A percentile compares a stretch with the other conserved stretches of the same genome.
phyloP scores from a whole-genome alignment of 1,139 yeast species.

The Hemisphaericaspora subhashii region DNA sequence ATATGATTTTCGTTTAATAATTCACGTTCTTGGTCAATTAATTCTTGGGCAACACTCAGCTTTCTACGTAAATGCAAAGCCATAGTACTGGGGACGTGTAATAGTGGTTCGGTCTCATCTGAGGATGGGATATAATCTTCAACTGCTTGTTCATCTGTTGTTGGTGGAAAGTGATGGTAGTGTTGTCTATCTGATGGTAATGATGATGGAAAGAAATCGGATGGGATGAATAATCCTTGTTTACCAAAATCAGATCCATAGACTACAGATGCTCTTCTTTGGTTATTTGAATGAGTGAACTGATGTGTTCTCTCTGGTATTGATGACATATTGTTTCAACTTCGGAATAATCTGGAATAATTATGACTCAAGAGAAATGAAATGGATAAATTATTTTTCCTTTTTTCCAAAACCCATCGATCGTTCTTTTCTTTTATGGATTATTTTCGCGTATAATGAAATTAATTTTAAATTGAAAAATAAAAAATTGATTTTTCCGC shows the following conservation, averaged over 20 bases:
- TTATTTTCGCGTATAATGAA: no score
- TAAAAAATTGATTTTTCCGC: no score
- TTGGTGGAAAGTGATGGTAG: neutral
- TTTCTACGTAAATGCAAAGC: slow-evolving; percentile 18
- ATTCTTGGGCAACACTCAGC: slow-evolving; percentile 27
- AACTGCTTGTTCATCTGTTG: slow-evolving; percentile 13
- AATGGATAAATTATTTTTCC: no score
- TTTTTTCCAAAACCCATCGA: no score
- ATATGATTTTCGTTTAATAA: slow-evolving; percentile 33
- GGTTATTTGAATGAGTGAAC: slow-evolving; percentile 48
- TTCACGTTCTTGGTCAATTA: slow-evolving; percentile 38
- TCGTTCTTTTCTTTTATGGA: no score
- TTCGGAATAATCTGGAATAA: no score
- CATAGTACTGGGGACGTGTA: slow-evolving; percentile 6
- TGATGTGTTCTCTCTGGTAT: slow-evolving; percentile 29
- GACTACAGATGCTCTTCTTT: slow-evolving; percentile 53
- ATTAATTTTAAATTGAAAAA: no score
- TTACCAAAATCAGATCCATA: slow-evolving; percentile 52
- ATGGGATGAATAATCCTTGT: slow-evolving; percentile 52
- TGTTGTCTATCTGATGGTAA: slow-evolving; percentile 5
- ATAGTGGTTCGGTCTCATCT: slow-evolving; percentile 18
- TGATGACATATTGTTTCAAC: no score
- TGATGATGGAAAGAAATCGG: slow-evolving; percentile 38
- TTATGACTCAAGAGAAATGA: no score
- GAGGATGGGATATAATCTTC: slow-evolving; percentile 17